These are phyloP conservation scores for Oryza brachyantha DNA, from an alignment of 176 grass and related monocot species.

Conservation along the genomic window DNA sequence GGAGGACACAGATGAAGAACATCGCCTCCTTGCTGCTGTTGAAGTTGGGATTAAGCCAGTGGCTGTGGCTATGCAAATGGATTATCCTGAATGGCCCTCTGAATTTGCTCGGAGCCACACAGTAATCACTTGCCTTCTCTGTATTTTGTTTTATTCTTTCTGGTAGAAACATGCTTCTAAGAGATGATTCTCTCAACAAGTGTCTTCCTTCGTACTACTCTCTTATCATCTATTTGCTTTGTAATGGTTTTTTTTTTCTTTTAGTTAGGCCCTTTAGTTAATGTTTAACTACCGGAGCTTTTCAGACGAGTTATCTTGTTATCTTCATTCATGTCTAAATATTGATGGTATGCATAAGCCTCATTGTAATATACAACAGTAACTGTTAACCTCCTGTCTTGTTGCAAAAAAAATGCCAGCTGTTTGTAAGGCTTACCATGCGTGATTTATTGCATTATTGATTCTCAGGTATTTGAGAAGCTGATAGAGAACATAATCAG, in stretches of 20 bases:
- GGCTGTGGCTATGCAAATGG: constrained; percentile 6
- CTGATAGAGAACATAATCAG: constrained; percentile 23
- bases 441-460: neutral
- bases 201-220: neutral
- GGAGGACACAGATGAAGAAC: constrained; percentile 35
- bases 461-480: constrained; percentile 44
- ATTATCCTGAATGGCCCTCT: neutral
- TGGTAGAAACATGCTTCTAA: constrained; percentile 5
- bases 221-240: neutral
- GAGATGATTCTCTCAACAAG: constrained; percentile 14
- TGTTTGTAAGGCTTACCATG: neutral
- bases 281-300: neutral
- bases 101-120: neutral
- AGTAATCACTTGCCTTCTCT: constrained; percentile 18
- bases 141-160: neutral
- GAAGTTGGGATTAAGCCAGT: neutral
- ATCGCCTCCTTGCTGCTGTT: constrained; percentile 20
- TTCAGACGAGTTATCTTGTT: neutral
- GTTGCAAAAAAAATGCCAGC: neutral
- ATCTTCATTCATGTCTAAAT: too few relatives aligned
- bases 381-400: neutral
- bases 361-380: too few relatives aligned
- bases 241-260: neutral
- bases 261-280: neutral
- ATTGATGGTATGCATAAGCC: too few relatives aligned